These are phyloP conservation scores for Xenoacremonium recifei DNA, from an alignment of 2,329 filamentous ascomycete genomes.

Conservation along the genomic window DNA sequence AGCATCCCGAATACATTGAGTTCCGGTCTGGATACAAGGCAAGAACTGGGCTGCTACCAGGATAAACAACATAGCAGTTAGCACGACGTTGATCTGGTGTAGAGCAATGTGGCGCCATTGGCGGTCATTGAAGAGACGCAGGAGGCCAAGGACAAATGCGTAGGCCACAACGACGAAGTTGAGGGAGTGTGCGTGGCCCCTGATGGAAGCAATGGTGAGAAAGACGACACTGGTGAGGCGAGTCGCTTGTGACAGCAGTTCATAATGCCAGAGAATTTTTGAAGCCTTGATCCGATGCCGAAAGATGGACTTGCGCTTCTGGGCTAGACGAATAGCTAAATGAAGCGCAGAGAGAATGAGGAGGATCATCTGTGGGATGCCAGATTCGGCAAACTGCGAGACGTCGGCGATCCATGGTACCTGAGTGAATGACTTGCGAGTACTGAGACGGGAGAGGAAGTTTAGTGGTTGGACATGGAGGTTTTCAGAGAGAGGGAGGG, in stretches of 20 bases:
- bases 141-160: slow-evolving; percentile 42
- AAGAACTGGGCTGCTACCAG: slow-evolving; percentile 38
- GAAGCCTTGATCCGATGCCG: slow-evolving; percentile 33
- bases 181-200: slow-evolving; percentile 33
- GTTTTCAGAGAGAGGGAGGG: background rate
- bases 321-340: slow-evolving; percentile 32
- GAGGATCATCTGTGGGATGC: slow-evolving; percentile 37
- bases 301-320: slow-evolving; percentile 26
- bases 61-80: slow-evolving; percentile 36
- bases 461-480: slow-evolving; percentile 6
- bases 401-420: slow-evolving; percentile 39
- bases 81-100: slow-evolving; percentile 48
- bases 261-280: slow-evolving; percentile 40
- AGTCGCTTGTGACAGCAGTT: slow-evolving; percentile 40
- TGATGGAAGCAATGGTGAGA: slow-evolving; percentile 34
- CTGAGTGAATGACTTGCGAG: slow-evolving; percentile 16
- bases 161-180: slow-evolving; percentile 38
- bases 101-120: slow-evolving; percentile 46
- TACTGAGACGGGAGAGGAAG: slow-evolving; percentile 5
- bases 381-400: slow-evolving; percentile 39
- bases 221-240: slow-evolving; percentile 40
- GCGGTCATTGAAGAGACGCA: slow-evolving; percentile 39
- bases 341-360: slow-evolving; percentile 37
- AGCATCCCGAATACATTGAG: slow-evolving; percentile 27
- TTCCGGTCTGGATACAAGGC: slow-evolving; percentile 41